Evolutionary conservation across 2,329 filamentous ascomycete genomes (phyloP).

Genomic region (Aurifilum marmelostoma): DNA sequence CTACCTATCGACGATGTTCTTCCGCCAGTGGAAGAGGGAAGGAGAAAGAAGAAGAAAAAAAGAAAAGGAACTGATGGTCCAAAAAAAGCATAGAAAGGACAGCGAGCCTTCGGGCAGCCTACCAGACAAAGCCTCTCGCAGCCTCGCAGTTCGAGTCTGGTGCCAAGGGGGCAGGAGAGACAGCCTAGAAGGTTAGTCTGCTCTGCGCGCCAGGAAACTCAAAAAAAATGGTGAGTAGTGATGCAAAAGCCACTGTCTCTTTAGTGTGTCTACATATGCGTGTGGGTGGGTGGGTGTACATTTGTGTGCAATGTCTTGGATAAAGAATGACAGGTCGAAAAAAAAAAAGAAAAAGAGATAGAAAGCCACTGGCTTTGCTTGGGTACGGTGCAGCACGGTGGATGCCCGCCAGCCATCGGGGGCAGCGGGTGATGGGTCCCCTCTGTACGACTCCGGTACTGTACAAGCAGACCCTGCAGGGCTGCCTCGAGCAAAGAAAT

Average conservation of each 20-base stretch:
- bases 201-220: no score
- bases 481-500: background rate
- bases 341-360: background rate
- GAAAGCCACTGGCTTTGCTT: no score
- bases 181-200: background rate
- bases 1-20: background rate
- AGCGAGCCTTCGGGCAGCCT: background rate
- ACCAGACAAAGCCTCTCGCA: background rate
- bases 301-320: background rate
- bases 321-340: background rate
- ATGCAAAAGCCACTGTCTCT: background rate
- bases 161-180: no score
- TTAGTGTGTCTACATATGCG: background rate
- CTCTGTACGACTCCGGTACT: no score
- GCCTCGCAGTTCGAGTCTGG: background rate
- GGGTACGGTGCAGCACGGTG: no score
- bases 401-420: no score
- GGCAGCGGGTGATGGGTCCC: background rate
- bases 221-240: background rate
- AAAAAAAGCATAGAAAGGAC: background rate
- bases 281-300: no score
- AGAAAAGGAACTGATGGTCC: background rate
- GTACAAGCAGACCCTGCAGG: no score
- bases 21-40: background rate
- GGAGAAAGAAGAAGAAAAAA: background rate